A percentile compares a stretch with the other conserved stretches of the same genome.
phyloP scores from a whole-genome alignment of 2,329 filamentous ascomycete genomes.

The Fusarium guadeloupense region DNA sequence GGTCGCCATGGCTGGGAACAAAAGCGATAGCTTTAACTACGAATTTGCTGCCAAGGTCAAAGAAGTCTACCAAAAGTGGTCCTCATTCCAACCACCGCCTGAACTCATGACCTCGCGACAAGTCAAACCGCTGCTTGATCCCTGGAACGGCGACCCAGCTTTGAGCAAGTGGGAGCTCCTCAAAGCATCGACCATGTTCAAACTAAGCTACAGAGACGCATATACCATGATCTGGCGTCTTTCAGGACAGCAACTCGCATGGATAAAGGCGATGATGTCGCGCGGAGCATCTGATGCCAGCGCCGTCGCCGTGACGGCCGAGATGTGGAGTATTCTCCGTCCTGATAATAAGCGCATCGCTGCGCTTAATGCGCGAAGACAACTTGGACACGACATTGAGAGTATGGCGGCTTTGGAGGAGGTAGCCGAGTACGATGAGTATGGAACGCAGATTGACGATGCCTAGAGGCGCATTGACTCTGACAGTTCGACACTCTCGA shows the following conservation, averaged over 20 bases:
- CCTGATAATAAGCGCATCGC: conserved; percentile 49
- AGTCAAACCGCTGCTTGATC: conserved; percentile 43
- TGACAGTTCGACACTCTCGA: conserved; percentile 3
- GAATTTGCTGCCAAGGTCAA: conserved; percentile 45
- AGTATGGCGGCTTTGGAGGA: conserved; percentile 41
- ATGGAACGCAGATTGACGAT: conserved; percentile 46
- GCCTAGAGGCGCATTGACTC: conserved; percentile 32
- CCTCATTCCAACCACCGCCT: conserved; percentile 51
- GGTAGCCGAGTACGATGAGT: conserved; percentile 43
- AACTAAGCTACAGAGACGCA: conserved; percentile 43
- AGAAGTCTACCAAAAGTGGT: conserved; percentile 54
- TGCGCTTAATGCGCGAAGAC: conserved; percentile 27
- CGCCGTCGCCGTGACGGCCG: conserved; percentile 48
- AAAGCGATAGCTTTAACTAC: conserved; percentile 44
- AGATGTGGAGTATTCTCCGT: conserved; percentile 49
- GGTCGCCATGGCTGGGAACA: background rate
- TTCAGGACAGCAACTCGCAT: conserved; percentile 58
- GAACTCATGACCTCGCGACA: conserved; percentile 38
- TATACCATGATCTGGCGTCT: conserved; percentile 57
- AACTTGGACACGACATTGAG: conserved; percentile 34
- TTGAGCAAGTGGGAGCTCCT: conserved; percentile 58
- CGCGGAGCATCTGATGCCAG: conserved; percentile 23
- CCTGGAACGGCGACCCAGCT: conserved; percentile 32
- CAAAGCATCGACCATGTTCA: conserved; percentile 61
- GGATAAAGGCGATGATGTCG: conserved; percentile 53